These are phyloP conservation scores for Stygiomarasmius scandens DNA, from an alignment of 1,284 basidiomycete genomes.

Conservation along the genomic window DNA sequence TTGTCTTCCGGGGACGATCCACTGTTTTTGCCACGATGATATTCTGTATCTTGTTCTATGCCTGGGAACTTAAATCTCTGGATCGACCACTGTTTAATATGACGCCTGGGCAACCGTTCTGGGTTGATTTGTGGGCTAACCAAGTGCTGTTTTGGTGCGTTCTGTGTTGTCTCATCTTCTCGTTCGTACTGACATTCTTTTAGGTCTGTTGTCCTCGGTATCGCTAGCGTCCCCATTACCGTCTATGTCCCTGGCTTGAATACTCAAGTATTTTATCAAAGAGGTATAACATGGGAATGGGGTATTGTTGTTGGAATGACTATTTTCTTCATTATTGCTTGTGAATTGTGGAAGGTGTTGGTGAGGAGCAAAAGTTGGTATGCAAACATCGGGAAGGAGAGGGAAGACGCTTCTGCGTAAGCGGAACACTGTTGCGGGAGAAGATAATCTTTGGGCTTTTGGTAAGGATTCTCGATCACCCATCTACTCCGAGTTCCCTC, in stretches of 20 bases:
- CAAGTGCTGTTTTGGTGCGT: constrained; percentile 43
- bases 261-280: constrained; percentile 45
- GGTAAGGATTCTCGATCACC: too few species aligned
- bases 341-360: constrained; percentile 38
- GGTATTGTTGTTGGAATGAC: constrained; percentile 41
- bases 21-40: constrained; percentile 57
- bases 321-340: constrained; percentile 37
- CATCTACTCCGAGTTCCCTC: too few species aligned
- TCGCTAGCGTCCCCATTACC: constrained; percentile 24
- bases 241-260: constrained; percentile 53
- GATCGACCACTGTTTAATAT: constrained; percentile 40
- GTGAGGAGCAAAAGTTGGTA: constrained; percentile 8
- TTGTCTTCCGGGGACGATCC: constrained; percentile 57
- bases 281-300: constrained; percentile 48
- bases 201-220: background rate
- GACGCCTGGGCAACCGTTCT: constrained; percentile 12
- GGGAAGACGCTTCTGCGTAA: background rate
- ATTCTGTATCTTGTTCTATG: constrained; percentile 47
- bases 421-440: too few species aligned
- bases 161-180: background rate
- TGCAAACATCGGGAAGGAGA: background rate
- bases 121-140: constrained; percentile 31
- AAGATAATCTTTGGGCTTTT: too few species aligned
- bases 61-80: constrained; percentile 45
- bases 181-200: background rate